Conservation (phyloP, 495 filamentous ascomycete species). For the Tetracladium setigerum region DNA sequence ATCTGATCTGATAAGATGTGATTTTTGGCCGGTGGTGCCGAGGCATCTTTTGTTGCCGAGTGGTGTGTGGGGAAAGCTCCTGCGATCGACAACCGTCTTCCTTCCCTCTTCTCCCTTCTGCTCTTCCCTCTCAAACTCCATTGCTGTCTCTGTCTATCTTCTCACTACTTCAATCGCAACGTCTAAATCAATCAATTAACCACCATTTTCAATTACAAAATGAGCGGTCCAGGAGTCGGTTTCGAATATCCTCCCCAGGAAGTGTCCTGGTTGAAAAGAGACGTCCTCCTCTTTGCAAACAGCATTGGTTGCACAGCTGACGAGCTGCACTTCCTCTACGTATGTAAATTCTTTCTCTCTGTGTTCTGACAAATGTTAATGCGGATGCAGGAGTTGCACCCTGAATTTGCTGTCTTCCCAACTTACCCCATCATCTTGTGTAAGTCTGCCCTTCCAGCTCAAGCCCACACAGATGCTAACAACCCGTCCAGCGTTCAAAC, state of each 20-base stretch:
- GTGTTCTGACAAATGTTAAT: constrained; percentile 10
- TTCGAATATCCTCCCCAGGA: constrained; percentile 66
- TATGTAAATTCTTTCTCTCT: constrained; percentile 29
- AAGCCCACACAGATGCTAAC: neutral
- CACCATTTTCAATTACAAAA: constrained; percentile 3
- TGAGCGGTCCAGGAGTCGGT: constrained; percentile 55
- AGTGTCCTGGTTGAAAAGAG: constrained; percentile 80
- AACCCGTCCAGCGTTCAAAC: constrained; percentile 60
- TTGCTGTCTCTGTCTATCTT: neutral
- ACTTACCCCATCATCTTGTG: constrained; percentile 80
- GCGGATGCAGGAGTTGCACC: constrained; percentile 62
- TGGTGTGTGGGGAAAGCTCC: constrained; percentile 11
- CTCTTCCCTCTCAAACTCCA: neutral
- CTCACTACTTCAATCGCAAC: neutral
- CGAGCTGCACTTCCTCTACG: constrained; percentile 87
- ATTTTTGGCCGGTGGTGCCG: neutral
- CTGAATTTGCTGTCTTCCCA: constrained; percentile 76
- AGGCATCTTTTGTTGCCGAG: constrained; percentile 6
- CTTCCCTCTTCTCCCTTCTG: neutral
- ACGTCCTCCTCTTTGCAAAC: constrained; percentile 79
- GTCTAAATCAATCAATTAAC: neutral
- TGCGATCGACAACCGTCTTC: neutral
- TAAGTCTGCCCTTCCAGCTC: constrained; percentile 29
- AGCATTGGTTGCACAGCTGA: constrained; percentile 78
- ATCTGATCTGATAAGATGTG: too few relatives aligned